These are phyloP conservation scores for Xylariaceae sp. DNA, from an alignment of 2,329 filamentous ascomycete species.

Conservation along the genomic window DNA sequence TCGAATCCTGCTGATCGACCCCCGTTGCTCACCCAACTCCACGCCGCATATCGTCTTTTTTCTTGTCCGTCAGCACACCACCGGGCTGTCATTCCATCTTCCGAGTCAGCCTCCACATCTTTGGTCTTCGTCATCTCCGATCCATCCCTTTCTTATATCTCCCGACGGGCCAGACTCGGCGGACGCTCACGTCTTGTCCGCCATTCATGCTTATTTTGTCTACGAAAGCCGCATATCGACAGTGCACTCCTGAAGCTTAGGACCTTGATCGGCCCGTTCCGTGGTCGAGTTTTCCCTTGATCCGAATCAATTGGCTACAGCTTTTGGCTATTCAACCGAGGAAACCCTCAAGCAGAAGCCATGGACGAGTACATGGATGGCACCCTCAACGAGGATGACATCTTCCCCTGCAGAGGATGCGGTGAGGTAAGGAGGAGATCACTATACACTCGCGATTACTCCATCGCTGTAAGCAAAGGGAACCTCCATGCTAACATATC, in stretches of 20 bases:
- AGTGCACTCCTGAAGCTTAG: neutral
- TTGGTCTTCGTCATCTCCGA: slow-evolving; percentile 1
- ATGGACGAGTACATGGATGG: slow-evolving; percentile 60
- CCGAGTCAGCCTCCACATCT: neutral
- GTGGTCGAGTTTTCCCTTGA: neutral
- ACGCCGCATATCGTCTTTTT: neutral
- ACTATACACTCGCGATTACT: neutral
- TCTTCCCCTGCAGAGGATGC: slow-evolving; percentile 87
- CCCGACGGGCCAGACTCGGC: neutral
- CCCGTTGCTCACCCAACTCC: neutral
- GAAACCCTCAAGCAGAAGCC: slow-evolving; percentile 28
- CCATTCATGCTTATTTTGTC: slow-evolving; percentile 22
- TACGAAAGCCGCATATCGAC: slow-evolving; percentile 6
- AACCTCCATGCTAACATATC: slow-evolving; percentile 23
- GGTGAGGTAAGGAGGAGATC: slow-evolving; percentile 62
- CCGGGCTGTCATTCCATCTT: neutral
- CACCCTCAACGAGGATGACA: slow-evolving; percentile 72
- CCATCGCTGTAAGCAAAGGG: neutral
- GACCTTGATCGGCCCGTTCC: neutral
- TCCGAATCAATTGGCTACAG: neutral
- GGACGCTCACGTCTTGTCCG: slow-evolving; percentile 7
- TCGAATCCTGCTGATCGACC: neutral
- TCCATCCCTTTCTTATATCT: slow-evolving; percentile 1
- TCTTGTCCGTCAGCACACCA: neutral
- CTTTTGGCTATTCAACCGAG: slow-evolving; percentile 14